A percentile compares a stretch with the other conserved stretches of the same genome.
Conservation (phyloP, 768 basidiomycete genomes). For the Mrakia frigida region DNA sequence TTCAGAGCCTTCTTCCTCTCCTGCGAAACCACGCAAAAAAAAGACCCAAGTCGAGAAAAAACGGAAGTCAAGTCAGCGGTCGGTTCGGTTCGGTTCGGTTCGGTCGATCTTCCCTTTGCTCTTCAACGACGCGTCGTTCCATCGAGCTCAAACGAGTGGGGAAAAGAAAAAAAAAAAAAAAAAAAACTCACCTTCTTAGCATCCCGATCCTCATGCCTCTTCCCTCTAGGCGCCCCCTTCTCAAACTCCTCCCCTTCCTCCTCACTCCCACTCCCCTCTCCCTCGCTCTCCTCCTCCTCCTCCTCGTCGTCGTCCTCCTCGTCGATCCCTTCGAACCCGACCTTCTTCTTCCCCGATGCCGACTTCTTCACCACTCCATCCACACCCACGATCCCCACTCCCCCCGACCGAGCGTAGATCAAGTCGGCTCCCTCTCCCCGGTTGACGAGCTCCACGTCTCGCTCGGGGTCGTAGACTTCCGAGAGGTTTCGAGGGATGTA, state of each 20-base stretch:
- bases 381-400: slow-evolving; percentile 60
- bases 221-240: slow-evolving; percentile 63
- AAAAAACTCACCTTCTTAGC: slow-evolving; percentile 66
- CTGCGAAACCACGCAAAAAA: slow-evolving; percentile 48
- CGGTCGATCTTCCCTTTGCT: too few relatives aligned
- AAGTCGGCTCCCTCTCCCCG: slow-evolving; percentile 65
- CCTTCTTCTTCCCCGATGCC: neutral
- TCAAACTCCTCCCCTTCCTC: slow-evolving; percentile 49
- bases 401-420: slow-evolving; percentile 84
- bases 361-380: neutral
- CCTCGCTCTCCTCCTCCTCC: slow-evolving; percentile 33
- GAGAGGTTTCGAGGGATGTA: slow-evolving; percentile 90
- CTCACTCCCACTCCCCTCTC: slow-evolving; percentile 39
- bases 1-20: slow-evolving; percentile 88
- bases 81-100: too few relatives aligned
- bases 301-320: slow-evolving; percentile 25
- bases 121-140: too few relatives aligned
- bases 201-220: slow-evolving; percentile 86
- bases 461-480: slow-evolving; percentile 90
- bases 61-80: neutral
- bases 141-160: neutral
- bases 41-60: neutral
- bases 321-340: slow-evolving; percentile 34
- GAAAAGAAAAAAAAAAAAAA: neutral
- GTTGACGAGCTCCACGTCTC: slow-evolving; percentile 71